A percentile compares a stretch with the other conserved stretches of the same genome.
Evolutionary conservation across 2,329 filamentous ascomycete species (phyloP).

Genomic region (Pseudogymnoascus sp.): DNA sequence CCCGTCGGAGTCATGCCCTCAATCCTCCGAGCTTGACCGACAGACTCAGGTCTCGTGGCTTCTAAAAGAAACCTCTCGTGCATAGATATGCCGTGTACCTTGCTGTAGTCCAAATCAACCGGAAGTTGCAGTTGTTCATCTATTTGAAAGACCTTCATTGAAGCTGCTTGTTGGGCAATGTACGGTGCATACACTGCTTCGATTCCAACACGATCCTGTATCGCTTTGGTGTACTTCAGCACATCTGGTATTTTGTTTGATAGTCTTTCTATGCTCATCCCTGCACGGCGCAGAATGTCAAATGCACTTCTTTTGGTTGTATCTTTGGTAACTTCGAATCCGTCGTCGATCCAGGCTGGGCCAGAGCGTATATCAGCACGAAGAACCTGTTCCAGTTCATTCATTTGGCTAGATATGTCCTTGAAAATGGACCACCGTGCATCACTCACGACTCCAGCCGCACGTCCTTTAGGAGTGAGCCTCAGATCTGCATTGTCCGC

Average conservation of each 20-base stretch:
- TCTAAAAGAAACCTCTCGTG: constrained; percentile 69
- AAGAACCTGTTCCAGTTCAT: constrained; percentile 55
- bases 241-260: constrained; percentile 49
- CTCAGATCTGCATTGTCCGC: constrained; percentile 90
- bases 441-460: constrained; percentile 71
- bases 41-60: constrained; percentile 65
- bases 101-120: constrained; percentile 64
- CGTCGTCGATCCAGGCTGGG: constrained; percentile 58
- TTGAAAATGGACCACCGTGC: constrained; percentile 64
- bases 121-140: constrained; percentile 73
- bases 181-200: constrained; percentile 85
- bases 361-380: constrained; percentile 48
- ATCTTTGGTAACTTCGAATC: constrained; percentile 62
- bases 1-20: constrained; percentile 67
- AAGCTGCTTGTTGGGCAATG: constrained; percentile 60
- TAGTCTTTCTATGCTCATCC: constrained; percentile 50
- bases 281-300: constrained; percentile 66
- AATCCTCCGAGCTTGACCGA: constrained; percentile 80
- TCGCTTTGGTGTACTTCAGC: constrained; percentile 43
- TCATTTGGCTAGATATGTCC: constrained; percentile 58
- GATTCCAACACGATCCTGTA: constrained; percentile 65
- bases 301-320: constrained; percentile 61
- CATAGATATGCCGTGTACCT: constrained; percentile 64
- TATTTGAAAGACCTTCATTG: constrained; percentile 58
- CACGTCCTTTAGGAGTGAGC: constrained; percentile 68